Conservation (phyloP, 129 eudicot genomes). For the Pseudognaphalium luteoalbum region DNA sequence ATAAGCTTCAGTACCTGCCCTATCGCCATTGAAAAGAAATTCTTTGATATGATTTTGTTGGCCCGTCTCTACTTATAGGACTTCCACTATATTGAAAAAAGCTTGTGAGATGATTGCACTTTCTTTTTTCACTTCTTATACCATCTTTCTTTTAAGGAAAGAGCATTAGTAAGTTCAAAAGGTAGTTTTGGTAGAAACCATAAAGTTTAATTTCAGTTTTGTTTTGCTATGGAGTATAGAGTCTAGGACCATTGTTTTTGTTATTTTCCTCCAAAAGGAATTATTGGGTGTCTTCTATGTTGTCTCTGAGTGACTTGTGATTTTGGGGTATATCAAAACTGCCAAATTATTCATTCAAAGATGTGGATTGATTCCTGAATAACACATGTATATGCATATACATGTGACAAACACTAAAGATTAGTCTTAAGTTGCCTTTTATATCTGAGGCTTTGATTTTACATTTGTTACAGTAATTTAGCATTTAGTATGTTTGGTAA, state of each 20-base stretch:
- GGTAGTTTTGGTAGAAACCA: not conserved
- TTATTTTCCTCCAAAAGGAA: slow-evolving; percentile 23
- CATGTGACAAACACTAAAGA: not conserved
- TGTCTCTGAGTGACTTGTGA: slow-evolving; percentile 32
- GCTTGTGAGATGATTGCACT: not conserved
- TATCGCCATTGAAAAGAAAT: not conserved
- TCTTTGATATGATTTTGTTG: not conserved
- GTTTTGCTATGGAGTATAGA: slow-evolving; percentile 3
- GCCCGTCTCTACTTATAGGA: not conserved
- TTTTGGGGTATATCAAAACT: slow-evolving; percentile 5
- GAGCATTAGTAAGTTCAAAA: not conserved
- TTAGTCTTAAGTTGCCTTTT: not conserved
- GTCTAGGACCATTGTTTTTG: slow-evolving; percentile 28
- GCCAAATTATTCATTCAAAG: slow-evolving; percentile 24
- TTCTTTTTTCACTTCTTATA: not conserved
- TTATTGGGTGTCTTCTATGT: slow-evolving; percentile 21
- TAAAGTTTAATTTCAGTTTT: slow-evolving; percentile 8
- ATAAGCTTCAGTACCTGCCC: not conserved
- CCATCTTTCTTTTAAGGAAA: not conserved
- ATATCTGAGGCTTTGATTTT: not conserved
- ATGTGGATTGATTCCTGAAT: slow-evolving; percentile 24
- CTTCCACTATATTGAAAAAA: not conserved
- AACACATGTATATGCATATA: not conserved
- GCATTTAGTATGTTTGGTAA: not conserved
- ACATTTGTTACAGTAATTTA: not conserved